Evolutionary conservation across 805 yeast species (phyloP).

Genomic region (Candida insectorum): DNA sequence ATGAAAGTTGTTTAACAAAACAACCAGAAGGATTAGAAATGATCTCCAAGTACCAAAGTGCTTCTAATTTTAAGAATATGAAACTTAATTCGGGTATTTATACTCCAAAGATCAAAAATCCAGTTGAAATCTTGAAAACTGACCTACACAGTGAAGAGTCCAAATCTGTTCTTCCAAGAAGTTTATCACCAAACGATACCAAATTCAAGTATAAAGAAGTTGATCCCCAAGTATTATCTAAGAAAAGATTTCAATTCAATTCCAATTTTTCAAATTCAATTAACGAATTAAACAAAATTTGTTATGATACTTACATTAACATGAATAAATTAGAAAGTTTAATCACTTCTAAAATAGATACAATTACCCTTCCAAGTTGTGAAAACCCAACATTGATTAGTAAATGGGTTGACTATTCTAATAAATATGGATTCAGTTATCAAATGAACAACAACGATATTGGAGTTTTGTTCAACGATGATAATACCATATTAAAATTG

Average conservation of each 20-base stretch:
- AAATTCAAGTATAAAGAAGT: slow-evolving; percentile 81
- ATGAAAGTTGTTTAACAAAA: slow-evolving; percentile 57
- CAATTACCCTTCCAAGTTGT: slow-evolving; percentile 38
- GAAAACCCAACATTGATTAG: slow-evolving; percentile 72
- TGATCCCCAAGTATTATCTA: slow-evolving; percentile 28
- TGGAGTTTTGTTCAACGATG: slow-evolving; percentile 87
- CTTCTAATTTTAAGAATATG: slow-evolving; percentile 62
- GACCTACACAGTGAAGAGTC: slow-evolving; percentile 70
- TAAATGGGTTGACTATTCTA: slow-evolving; percentile 97
- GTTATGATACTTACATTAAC: slow-evolving; percentile 34
- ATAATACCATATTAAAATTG: slow-evolving; percentile 73
- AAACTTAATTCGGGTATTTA: slow-evolving; percentile 64
- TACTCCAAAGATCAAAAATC: slow-evolving; percentile 51
- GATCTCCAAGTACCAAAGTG: slow-evolving; percentile 58
- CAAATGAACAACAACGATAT: slow-evolving; percentile 86
- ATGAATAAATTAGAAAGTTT: slow-evolving; percentile 42
- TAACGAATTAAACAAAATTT: slow-evolving; percentile 31
- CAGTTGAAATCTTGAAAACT: slow-evolving; percentile 65
- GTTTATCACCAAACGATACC: slow-evolving; percentile 90
- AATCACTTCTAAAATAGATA: slow-evolving; percentile 28
- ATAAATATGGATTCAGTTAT: slow-evolving; percentile 92
- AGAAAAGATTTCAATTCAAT: slow-evolving; percentile 37
- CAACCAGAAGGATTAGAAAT: slow-evolving; percentile 56
- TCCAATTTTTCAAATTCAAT: slow-evolving; percentile 37
- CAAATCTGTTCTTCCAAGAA: slow-evolving; percentile 72